A percentile compares a stretch with the other conserved stretches of the same genome.
Conservation (phyloP, 257 asterid species). For the Rubia yunnanensis region DNA sequence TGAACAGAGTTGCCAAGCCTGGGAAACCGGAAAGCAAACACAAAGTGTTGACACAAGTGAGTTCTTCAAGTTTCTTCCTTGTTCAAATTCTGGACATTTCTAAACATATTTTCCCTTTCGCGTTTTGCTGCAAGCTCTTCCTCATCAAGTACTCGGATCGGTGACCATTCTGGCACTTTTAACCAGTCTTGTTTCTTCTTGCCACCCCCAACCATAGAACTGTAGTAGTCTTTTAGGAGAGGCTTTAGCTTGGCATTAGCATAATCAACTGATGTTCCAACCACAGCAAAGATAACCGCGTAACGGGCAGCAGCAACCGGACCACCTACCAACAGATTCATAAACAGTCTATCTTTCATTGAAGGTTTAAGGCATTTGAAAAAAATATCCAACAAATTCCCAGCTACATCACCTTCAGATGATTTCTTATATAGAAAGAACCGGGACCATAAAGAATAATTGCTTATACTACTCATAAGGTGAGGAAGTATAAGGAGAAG, state of each 20-base stretch:
- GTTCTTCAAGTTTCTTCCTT: constrained; percentile 49
- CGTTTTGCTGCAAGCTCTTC: constrained; percentile 87
- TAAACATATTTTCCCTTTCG: constrained; percentile 53
- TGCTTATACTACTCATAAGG: neutral
- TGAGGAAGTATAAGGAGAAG: neutral
- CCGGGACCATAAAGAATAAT: neutral
- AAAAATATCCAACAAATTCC: neutral
- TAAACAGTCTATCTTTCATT: neutral
- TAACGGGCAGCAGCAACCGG: constrained; percentile 74
- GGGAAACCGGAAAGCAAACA: neutral
- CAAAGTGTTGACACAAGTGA: neutral
- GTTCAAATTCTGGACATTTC: constrained; percentile 46
- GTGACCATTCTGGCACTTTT: constrained; percentile 87
- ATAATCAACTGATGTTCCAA: constrained; percentile 73
- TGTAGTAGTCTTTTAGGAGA: constrained; percentile 25
- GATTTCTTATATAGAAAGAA: neutral
- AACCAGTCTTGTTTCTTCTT: constrained; percentile 39
- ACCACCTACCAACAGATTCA: constrained; percentile 41
- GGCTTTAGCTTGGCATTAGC: constrained; percentile 51
- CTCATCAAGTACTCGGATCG: constrained; percentile 72
- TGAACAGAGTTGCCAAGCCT: neutral
- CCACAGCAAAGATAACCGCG: constrained; percentile 62
- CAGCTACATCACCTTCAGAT: neutral
- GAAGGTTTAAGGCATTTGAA: neutral
- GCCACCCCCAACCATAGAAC: constrained; percentile 20